phyloP scores from a whole-genome alignment of 1,284 basidiomycete genomes.

The Papiliotrema laurentii region DNA sequence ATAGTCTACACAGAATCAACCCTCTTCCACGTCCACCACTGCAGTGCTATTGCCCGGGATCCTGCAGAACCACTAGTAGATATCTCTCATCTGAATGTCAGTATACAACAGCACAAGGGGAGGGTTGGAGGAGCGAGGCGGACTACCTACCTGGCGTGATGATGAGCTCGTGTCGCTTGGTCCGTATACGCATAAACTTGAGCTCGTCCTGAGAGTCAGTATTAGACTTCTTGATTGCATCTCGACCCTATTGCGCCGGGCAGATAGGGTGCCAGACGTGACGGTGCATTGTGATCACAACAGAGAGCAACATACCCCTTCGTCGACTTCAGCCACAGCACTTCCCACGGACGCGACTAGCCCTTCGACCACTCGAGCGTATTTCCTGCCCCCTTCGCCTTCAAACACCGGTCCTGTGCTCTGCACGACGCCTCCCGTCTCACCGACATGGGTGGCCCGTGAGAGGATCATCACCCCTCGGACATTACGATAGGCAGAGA shows the following conservation, averaged over 20 bases:
- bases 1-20: too few relatives aligned
- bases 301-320: conserved; percentile 21
- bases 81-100: conserved; percentile 65
- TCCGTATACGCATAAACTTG: conserved; percentile 82
- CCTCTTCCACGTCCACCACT: too few relatives aligned
- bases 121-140: not conserved
- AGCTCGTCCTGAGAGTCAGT: conserved; percentile 65
- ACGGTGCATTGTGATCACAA: not conserved
- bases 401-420: conserved; percentile 82
- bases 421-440: conserved; percentile 61
- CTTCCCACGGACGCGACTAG: conserved; percentile 71
- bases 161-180: conserved; percentile 85
- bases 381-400: conserved; percentile 73
- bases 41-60: conserved; percentile 52
- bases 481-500: conserved; percentile 77
- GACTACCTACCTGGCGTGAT: conserved; percentile 74
- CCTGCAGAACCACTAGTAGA: conserved; percentile 77
- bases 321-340: conserved; percentile 57
- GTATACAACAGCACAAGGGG: not conserved
- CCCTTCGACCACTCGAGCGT: conserved; percentile 68
- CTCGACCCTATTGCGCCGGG: not conserved
- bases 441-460: conserved; percentile 11
- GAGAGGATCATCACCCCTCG: conserved; percentile 82
- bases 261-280: not conserved
- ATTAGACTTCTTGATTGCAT: too few relatives aligned